Evolutionary conservation across 345 rosid species (phyloP), one percentile per base, ranked within the genome.

Genomic region (Cardiospermum halicacabum): DNA sequence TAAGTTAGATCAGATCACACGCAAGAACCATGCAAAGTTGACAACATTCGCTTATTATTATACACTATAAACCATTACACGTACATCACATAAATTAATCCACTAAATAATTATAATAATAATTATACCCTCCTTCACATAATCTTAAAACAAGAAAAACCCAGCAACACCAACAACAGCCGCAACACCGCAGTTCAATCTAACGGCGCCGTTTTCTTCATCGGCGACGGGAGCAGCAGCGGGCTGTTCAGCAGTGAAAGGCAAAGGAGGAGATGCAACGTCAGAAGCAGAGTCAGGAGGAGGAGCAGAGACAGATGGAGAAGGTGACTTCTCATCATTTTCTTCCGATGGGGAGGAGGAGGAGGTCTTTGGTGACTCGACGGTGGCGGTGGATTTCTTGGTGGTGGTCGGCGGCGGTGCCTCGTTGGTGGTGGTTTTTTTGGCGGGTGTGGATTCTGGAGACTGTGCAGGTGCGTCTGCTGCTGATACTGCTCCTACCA

Each of bases 401-500:
- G 27, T 19, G 36, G 40, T 2, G 19, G 3, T 3, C 24, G 42
- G 12, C 22, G 79, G 64, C 40, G 73, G 71, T 0, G 74, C 40
- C 0, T 77, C 69, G 56, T 42, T 4, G 64, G n/a, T 2, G 42
- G 15, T 1, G 64, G 11, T 5, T 37, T 51, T 26, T 51, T 7
- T 34, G 10, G 39, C 6, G 15, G 72, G 34, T 2, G 58, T 11
- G 12, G 68, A 11, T 11, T 24, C 40, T 5, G 54, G 25, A 11
- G 51, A 12, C 1, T n/a, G 16, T 11, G 68, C 28, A 22, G 49
- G 8, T 42, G 80, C 60, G 0, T 77, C 73, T 0, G 79, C 82
- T 0, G 79, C 82, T 0, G 84, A 76, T 13, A 70, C 80, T 7
- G n/a, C 67, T 2, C 57, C 64, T 3, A 58, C 82, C n/a, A 75